These are phyloP conservation scores for Erodium moschatum DNA, from an alignment of 441 rosid genomes.

Conservation along the genomic window DNA sequence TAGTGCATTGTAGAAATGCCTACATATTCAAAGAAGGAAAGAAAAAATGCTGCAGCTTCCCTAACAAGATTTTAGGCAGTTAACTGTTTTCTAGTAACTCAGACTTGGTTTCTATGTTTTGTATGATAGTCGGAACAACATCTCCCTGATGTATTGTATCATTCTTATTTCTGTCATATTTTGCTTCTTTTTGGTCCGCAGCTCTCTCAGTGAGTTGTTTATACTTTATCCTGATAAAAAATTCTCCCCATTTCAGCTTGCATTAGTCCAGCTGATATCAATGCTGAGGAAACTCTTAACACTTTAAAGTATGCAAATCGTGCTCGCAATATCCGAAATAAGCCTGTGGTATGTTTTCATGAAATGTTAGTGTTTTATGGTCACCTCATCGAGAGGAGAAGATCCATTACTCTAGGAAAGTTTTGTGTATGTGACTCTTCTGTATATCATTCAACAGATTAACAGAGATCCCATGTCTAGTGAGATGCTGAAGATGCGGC, in stretches of 20 bases:
- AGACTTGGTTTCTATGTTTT: not conserved
- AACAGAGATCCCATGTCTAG: constrained; percentile 92
- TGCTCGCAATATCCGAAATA: constrained; percentile 91
- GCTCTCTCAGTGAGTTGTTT: not conserved
- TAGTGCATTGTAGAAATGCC: not conserved
- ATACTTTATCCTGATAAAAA: constrained; percentile 3
- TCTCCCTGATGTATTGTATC: not conserved
- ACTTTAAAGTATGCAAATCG: constrained; percentile 96
- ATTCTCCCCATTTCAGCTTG: constrained; percentile 46
- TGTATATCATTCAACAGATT: constrained; percentile 36
- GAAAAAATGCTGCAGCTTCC: not conserved
- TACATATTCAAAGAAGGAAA: not conserved
- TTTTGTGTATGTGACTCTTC: constrained; percentile 7
- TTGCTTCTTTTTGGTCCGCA: constrained; percentile 3
- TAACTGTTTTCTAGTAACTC: not conserved
- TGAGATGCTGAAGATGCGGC: constrained; percentile 97
- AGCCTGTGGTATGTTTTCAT: constrained; percentile 75
- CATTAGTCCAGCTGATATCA: constrained; percentile 52
- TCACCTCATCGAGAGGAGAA: constrained; percentile 5
- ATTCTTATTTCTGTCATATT: not conserved
- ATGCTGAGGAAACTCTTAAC: constrained; percentile 83
- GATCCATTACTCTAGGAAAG: constrained; percentile 7
- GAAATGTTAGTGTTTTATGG: constrained; percentile 1
- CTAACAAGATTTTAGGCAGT: not conserved
- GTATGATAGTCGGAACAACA: not conserved